A percentile compares a stretch with the other conserved stretches of the same genome.
phyloP scores from a whole-genome alignment of 2,329 filamentous ascomycete genomes.

The Penicillium polonicum region DNA sequence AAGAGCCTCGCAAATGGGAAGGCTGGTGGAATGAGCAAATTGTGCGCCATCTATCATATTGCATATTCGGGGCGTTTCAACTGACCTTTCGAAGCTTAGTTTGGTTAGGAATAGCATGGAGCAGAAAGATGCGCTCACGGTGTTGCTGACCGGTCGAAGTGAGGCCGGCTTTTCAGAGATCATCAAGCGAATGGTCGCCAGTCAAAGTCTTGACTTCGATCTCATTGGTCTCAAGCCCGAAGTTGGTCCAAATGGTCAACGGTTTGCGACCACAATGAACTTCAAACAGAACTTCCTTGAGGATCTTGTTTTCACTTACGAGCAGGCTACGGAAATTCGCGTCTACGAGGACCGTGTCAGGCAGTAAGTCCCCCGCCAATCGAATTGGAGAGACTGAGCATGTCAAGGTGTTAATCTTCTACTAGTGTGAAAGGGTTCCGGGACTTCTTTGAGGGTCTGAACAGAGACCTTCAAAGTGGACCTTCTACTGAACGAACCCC shows the following conservation, averaged over 20 bases:
- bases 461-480: constrained; percentile 55
- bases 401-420: constrained; percentile 15
- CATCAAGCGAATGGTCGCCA: constrained; percentile 74
- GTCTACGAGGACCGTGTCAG: constrained; percentile 64
- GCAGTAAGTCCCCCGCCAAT: constrained; percentile 45
- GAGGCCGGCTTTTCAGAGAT: constrained; percentile 75
- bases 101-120: constrained; percentile 77
- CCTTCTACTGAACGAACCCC: constrained; percentile 57
- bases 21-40: constrained; percentile 98
- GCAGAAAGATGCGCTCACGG: constrained; percentile 79
- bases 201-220: constrained; percentile 81
- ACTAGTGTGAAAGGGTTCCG: constrained; percentile 72
- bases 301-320: constrained; percentile 82
- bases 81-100: constrained; percentile 50
- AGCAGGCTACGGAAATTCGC: constrained; percentile 73
- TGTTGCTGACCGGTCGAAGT: constrained; percentile 82
- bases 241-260: constrained; percentile 74
- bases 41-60: constrained; percentile 46
- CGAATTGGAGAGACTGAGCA: not conserved
- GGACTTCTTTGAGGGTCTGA: constrained; percentile 78
- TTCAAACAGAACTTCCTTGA: constrained; percentile 89
- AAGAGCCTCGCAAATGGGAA: constrained; percentile 80
- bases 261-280: constrained; percentile 77
- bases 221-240: constrained; percentile 84
- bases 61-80: not conserved